Percentiles rank a stretch among this genome's conserved stretches.
Conservation (phyloP, 2,329 filamentous ascomycete species). For the Trichophyton equinum region DNA sequence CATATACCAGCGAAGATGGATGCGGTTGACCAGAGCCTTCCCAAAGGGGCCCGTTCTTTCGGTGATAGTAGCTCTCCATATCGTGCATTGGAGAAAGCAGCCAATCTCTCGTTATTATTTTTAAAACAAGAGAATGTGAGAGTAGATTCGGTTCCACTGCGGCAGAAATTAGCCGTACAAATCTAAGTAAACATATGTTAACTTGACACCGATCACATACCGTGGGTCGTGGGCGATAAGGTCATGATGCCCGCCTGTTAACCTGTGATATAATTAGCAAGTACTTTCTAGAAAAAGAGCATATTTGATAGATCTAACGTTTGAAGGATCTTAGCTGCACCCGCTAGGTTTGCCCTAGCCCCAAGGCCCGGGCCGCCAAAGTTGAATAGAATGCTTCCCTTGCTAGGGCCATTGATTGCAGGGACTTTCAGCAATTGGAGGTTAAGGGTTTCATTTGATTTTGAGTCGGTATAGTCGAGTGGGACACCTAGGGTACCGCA, state of each 20-base stretch:
- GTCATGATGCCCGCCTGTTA: slow-evolving; percentile 10
- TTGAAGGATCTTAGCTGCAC: background rate
- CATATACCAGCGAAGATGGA: background rate
- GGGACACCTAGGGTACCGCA: slow-evolving; percentile 23
- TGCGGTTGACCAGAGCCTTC: background rate
- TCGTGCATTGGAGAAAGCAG: background rate
- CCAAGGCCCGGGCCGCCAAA: slow-evolving; percentile 19
- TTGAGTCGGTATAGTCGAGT: slow-evolving; percentile 21
- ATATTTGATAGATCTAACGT: background rate
- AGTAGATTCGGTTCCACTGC: slow-evolving; percentile 7
- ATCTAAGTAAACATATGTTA: background rate
- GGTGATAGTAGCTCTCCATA: background rate
- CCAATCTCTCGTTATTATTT: background rate
- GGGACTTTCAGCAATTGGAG: slow-evolving; percentile 19
- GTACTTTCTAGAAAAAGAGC: background rate
- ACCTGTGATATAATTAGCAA: background rate
- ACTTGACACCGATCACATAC: slow-evolving; percentile 4
- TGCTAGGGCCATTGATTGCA: slow-evolving; percentile 18
- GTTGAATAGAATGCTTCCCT: slow-evolving; percentile 23
- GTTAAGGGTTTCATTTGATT: slow-evolving; percentile 15
- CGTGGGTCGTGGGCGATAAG: slow-evolving; percentile 13
- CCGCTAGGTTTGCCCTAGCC: slow-evolving; percentile 7
- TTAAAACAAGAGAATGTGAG: slow-evolving; percentile 6
- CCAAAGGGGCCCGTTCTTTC: background rate
- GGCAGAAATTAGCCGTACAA: background rate